Evolutionary conservation across 2,329 filamentous ascomycete species (phyloP).

Genomic region (Fusarium secorum): DNA sequence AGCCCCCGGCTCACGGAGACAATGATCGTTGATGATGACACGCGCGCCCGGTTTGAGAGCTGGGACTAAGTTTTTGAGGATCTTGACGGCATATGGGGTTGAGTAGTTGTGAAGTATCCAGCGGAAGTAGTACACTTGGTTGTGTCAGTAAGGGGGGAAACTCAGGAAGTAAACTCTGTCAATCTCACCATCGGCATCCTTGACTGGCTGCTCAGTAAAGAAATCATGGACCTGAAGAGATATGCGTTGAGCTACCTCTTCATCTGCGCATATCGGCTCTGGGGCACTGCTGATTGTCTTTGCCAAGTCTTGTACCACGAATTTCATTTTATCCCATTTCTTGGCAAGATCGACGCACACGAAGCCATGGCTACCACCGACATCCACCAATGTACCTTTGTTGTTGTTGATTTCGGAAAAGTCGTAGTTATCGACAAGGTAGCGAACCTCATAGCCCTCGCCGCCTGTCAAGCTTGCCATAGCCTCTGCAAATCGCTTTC

Average conservation of each 20-base stretch:
- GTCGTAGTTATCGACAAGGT: slow-evolving; percentile 63
- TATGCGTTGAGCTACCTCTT: slow-evolving; percentile 51
- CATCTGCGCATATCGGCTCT: slow-evolving; percentile 50
- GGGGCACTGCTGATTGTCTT: slow-evolving; percentile 59
- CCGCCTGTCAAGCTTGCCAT: slow-evolving; percentile 64
- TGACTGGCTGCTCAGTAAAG: slow-evolving; percentile 62
- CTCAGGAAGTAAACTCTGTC: neutral
- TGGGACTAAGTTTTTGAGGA: slow-evolving; percentile 60
- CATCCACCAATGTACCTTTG: slow-evolving; percentile 62
- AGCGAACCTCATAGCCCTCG: slow-evolving; percentile 62
- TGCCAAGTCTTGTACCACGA: slow-evolving; percentile 64
- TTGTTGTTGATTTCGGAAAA: slow-evolving; percentile 56
- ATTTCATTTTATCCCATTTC: slow-evolving; percentile 58
- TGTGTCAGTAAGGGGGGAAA: slow-evolving; percentile 14
- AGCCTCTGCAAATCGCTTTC: slow-evolving; percentile 61
- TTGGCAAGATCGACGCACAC: slow-evolving; percentile 63
- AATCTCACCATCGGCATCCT: slow-evolving; percentile 58
- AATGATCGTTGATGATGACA: slow-evolving; percentile 57
- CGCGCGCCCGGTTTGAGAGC: slow-evolving; percentile 63
- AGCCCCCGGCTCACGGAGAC: slow-evolving; percentile 50
- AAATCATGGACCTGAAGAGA: slow-evolving; percentile 62
- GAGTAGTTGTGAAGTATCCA: slow-evolving; percentile 70
- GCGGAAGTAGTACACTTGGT: slow-evolving; percentile 63
- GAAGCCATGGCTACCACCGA: slow-evolving; percentile 67
- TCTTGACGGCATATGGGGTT: slow-evolving; percentile 58